Conservation (phyloP, 208 protist genomes). For the Angomonas ambiguus region DNA sequence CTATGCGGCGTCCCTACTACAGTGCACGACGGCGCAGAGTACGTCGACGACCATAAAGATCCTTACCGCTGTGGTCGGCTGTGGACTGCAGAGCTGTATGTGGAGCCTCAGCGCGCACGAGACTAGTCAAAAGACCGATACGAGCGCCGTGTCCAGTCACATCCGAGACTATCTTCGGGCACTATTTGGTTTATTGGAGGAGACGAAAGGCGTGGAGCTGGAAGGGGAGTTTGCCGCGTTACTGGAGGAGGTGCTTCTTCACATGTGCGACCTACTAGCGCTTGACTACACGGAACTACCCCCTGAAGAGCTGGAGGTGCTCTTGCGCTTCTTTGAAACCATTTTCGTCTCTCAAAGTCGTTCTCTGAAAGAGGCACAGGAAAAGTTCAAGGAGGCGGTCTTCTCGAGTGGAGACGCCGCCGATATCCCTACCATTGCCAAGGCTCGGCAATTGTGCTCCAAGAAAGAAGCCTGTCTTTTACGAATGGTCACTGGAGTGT, state of each 20-base stretch:
- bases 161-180: constrained; percentile 23
- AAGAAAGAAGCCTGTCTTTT: constrained; percentile 53
- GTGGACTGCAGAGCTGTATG: constrained; percentile 43
- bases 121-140: neutral
- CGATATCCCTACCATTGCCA: constrained; percentile 24
- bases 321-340: constrained; percentile 38
- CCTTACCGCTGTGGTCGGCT: constrained; percentile 31
- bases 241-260: constrained; percentile 32
- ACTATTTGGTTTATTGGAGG: constrained; percentile 13
- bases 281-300: constrained; percentile 45
- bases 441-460: constrained; percentile 28
- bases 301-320: constrained; percentile 53
- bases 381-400: constrained; percentile 38
- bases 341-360: constrained; percentile 32
- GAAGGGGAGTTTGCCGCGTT: constrained; percentile 9
- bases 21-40: constrained; percentile 4
- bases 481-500: constrained; percentile 49
- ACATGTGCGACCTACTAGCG: constrained; percentile 60
- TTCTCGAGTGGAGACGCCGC: constrained; percentile 13
- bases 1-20: constrained; percentile 2
- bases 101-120: constrained; percentile 33
- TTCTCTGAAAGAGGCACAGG: constrained; percentile 28
- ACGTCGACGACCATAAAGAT: constrained; percentile 19
- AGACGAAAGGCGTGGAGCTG: neutral
- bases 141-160: constrained; percentile 6